Evolutionary conservation across 192 early-diverging fungal species (phyloP).

Genomic region (Lobosporangium transversale): DNA sequence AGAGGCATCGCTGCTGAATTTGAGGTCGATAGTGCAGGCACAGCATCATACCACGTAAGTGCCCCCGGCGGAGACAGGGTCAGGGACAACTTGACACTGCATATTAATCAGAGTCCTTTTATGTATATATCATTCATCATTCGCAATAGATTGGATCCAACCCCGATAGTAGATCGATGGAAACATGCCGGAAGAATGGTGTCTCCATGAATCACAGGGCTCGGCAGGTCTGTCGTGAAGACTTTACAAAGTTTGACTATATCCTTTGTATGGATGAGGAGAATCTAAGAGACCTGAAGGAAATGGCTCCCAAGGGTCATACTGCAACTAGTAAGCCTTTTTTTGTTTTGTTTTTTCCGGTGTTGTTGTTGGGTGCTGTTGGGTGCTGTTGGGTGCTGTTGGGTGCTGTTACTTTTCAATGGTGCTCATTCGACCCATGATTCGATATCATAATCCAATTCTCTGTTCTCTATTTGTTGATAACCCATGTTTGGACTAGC

Average conservation of each 20-base stretch:
- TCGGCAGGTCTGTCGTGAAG: conserved; percentile 67
- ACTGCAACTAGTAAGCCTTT: conserved; percentile 38
- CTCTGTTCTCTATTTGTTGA: not conserved
- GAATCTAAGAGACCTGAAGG: conserved; percentile 73
- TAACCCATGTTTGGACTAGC: conserved; percentile 14
- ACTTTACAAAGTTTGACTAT: conserved; percentile 83
- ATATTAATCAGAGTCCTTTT: too few species aligned
- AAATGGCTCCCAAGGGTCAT: conserved; percentile 43
- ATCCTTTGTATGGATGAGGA: conserved; percentile 93
- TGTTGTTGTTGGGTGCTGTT: too few species aligned
- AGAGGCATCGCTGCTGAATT: conserved; percentile 65
- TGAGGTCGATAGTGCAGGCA: conserved; percentile 88
- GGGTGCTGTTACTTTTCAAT: too few species aligned
- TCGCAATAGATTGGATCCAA: conserved; percentile 69
- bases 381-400: too few species aligned
- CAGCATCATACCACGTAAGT: conserved; percentile 81
- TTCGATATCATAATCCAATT: not conserved
- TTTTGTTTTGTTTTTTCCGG: too few species aligned
- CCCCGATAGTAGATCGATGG: conserved; percentile 76
- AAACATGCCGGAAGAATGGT: conserved; percentile 74
- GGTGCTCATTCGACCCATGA: too few species aligned
- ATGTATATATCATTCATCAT: too few species aligned
- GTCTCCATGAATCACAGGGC: conserved; percentile 81
- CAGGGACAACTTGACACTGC: too few species aligned
- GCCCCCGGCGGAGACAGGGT: too few species aligned